Evolutionary conservation across 768 basidiomycete species (phyloP).

Genomic region (Pisolithus marmoratus): DNA sequence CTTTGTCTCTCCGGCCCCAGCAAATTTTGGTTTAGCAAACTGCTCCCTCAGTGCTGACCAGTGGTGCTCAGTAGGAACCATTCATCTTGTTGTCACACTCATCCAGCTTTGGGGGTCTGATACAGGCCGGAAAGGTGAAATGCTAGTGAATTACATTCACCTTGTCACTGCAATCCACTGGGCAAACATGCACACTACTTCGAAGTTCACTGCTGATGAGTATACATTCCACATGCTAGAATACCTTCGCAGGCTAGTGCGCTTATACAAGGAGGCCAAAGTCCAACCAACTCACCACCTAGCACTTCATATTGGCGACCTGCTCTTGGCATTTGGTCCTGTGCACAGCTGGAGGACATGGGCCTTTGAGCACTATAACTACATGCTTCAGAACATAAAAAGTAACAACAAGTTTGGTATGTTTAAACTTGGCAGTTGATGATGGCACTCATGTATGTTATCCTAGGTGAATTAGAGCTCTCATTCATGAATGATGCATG

Average conservation of each 20-base stretch:
- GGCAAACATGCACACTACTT: neutral
- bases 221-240: neutral
- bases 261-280: constrained; percentile 24
- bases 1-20: too few relatives aligned
- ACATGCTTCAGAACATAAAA: constrained; percentile 17
- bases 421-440: too few relatives aligned
- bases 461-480: too few relatives aligned
- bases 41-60: neutral
- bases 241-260: constrained; percentile 27
- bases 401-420: neutral
- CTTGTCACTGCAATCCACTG: neutral
- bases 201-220: neutral
- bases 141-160: neutral
- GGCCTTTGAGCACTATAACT: constrained; percentile 32
- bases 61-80: neutral
- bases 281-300: constrained; percentile 34
- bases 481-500: too few relatives aligned
- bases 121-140: too few relatives aligned
- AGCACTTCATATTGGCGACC: constrained; percentile 31
- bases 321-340: constrained; percentile 31
- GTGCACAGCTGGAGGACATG: constrained; percentile 33
- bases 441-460: too few relatives aligned
- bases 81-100: neutral
- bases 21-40: too few relatives aligned
- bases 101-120: neutral